phyloP scores from a whole-genome alignment of 441 rosid species.

The Theobroma grandiflorum region DNA sequence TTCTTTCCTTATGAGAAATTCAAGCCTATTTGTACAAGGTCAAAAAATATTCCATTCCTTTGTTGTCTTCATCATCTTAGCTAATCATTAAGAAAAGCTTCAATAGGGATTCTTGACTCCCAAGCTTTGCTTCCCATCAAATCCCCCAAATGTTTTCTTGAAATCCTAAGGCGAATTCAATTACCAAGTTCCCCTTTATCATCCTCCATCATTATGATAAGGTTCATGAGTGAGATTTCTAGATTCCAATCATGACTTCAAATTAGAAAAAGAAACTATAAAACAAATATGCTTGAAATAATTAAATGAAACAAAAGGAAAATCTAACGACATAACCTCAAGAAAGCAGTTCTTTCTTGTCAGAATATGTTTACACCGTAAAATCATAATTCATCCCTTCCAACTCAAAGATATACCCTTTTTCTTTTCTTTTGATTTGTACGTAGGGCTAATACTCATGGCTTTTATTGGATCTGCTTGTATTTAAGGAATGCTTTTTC shows the following conservation, averaged over 20 bases:
- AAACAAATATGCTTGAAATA: background rate
- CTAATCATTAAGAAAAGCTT: background rate
- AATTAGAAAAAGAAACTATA: background rate
- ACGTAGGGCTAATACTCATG: background rate
- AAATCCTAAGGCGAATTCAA: background rate
- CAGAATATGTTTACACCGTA: background rate
- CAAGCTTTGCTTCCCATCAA: background rate
- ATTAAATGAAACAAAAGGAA: background rate
- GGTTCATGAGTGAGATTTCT: background rate
- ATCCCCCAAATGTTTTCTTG: background rate
- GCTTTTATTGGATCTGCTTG: background rate
- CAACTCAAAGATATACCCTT: background rate
- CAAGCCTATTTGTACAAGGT: background rate
- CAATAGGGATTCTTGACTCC: background rate
- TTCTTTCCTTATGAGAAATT: background rate
- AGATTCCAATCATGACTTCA: background rate
- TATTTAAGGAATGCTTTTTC: background rate
- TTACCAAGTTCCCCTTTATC: background rate
- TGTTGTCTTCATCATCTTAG: background rate
- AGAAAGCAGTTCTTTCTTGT: background rate
- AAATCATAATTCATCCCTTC: background rate
- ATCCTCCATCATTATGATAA: background rate
- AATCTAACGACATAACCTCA: background rate
- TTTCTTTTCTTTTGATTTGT: background rate
- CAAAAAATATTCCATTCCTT: background rate